Base-by-base conservation (phyloP, 768 basidiomycete genomes). In the Tephrocybe sp. region DNA sequence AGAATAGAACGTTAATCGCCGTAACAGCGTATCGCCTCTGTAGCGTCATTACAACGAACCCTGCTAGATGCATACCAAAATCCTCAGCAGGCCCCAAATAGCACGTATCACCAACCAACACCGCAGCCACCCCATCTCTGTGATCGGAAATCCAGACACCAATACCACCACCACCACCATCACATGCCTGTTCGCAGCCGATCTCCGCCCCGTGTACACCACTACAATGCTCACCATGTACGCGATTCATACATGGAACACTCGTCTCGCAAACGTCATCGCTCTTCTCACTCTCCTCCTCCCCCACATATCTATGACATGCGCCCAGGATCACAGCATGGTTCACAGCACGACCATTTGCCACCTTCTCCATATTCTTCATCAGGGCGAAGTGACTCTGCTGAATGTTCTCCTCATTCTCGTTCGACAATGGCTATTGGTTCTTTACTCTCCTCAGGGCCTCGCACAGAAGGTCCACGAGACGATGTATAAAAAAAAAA, bases 361-460 rank as follows among this genome's bases (percentile, higher is more conserved):
- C 84, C 87, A 2, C 85, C 85, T 3, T 89, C 87, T 6, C 86
- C 89, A 1, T 87, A 86, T 61, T 85, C 84, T 20, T 85, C 86
- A 13, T 80, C 84, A 12, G 78, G 80, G 33, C 63, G 72, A 60
- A 85, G 85, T 51, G 79, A 83, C 50, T 83, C 85, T 13, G 80
- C 80, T 43, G 83, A 82, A 55, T 84, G 79, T 59, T 89, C 87
- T 1, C 86, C 87, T 39, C 79, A 84, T 42, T 83, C 86, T 48
- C 75, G 84, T 49, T 80, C 80, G 13, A 84, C 85, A 33, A 91
- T 91, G 89, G 83, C 86, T 39, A 90, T 92, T 58, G 87, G 85
- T 22, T 87, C 87, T 1, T 68, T 92, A 26, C 75, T 89, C 19
- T 80, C 84, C 16, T 52, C 72, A 60, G 59, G 78, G 46, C 62